A percentile compares a stretch with the other conserved stretches of the same genome.
These are phyloP conservation scores for Chalciporus piperatus DNA, from an alignment of 768 basidiomycete genomes.

Conservation along the genomic window DNA sequence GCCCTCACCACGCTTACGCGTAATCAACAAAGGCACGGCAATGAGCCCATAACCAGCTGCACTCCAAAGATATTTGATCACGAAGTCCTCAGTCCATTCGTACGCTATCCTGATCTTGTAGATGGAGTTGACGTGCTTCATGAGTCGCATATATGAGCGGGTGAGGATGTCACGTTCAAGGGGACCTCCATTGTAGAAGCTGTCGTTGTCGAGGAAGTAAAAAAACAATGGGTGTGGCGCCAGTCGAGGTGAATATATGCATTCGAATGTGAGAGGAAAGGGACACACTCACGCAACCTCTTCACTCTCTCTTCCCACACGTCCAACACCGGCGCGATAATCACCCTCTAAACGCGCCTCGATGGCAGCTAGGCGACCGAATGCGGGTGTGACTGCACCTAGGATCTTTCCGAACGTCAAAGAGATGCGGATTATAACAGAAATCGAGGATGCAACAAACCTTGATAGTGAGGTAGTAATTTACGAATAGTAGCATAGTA, in stretches of 20 bases:
- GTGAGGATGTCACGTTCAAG: slow-evolving; percentile 82
- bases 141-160: slow-evolving; percentile 72
- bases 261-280: not conserved
- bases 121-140: slow-evolving; percentile 88
- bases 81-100: slow-evolving; percentile 95
- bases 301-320: slow-evolving; percentile 86
- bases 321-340: slow-evolving; percentile 80
- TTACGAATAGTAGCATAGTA: slow-evolving; percentile 71
- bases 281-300: slow-evolving; percentile 74
- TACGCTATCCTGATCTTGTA: slow-evolving; percentile 93
- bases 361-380: slow-evolving; percentile 83
- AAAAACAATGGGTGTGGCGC: too few species aligned
- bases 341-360: slow-evolving; percentile 91
- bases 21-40: slow-evolving; percentile 83
- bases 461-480: slow-evolving; percentile 82
- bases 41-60: slow-evolving; percentile 91
- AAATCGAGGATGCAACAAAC: slow-evolving; percentile 4
- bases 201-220: slow-evolving; percentile 24
- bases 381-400: slow-evolving; percentile 85
- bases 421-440: not conserved
- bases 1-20: slow-evolving; percentile 35
- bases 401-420: slow-evolving; percentile 45
- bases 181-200: slow-evolving; percentile 88
- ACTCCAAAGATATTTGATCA: slow-evolving; percentile 96
- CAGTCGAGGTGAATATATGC: not conserved